Percentiles rank a stretch among this genome's conserved stretches.
phyloP scores from a whole-genome alignment of 2,329 filamentous ascomycete genomes.

The Nothophoma quercina region DNA sequence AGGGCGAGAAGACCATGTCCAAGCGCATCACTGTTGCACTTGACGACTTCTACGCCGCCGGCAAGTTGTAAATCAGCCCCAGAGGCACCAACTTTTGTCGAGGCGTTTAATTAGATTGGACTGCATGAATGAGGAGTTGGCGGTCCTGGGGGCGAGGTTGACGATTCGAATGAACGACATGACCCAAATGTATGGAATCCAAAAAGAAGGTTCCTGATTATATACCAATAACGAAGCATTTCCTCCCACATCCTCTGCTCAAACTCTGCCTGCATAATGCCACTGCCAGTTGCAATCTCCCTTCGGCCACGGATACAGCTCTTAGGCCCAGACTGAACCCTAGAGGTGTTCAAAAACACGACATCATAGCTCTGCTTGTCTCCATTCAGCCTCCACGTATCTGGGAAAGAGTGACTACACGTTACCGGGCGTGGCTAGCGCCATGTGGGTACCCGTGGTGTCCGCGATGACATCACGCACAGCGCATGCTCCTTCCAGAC shows the following conservation, averaged over 20 bases:
- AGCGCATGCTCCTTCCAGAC: slow-evolving; percentile 7
- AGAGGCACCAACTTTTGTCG: slow-evolving; percentile 1
- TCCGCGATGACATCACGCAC: slow-evolving; percentile 12
- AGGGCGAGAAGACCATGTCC: slow-evolving; percentile 95
- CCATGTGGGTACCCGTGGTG: not conserved
- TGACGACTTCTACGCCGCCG: slow-evolving; percentile 88
- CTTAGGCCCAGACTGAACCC: too few species aligned
- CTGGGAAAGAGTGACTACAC: not conserved
- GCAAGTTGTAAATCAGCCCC: slow-evolving; percentile 68
- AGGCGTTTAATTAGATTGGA: slow-evolving; percentile 28
- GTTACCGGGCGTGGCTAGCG: slow-evolving; percentile 1
- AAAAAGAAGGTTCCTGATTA: slow-evolving; percentile 13
- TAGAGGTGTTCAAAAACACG: too few species aligned
- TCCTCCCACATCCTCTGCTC: not conserved
- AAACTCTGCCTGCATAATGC: not conserved
- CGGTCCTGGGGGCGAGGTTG: slow-evolving; percentile 18
- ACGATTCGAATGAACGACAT: slow-evolving; percentile 18
- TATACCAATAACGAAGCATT: slow-evolving; percentile 21
- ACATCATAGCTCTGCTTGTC: too few species aligned
- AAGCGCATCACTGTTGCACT: slow-evolving; percentile 79
- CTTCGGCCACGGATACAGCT: not conserved
- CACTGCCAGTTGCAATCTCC: not conserved
- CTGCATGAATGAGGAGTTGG: slow-evolving; percentile 16
- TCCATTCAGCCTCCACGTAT: too few species aligned
- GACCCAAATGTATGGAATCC: slow-evolving; percentile 18